A percentile compares a stretch with the other conserved stretches of the same genome.
phyloP scores from a whole-genome alignment of 2,329 filamentous ascomycete species.

The Penicillium corylophilum region DNA sequence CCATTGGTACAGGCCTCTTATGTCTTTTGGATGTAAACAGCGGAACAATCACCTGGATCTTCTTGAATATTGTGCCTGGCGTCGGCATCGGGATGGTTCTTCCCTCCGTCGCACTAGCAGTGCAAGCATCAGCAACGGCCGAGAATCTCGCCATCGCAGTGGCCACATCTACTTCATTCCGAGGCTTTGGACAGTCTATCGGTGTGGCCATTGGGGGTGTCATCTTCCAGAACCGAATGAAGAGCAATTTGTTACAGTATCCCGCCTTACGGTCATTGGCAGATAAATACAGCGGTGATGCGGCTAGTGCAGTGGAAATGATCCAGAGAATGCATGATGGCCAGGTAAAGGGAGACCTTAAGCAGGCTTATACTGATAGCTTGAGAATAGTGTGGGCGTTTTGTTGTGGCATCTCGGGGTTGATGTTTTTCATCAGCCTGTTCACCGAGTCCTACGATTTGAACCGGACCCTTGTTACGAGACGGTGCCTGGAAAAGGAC shows the following conservation, averaged over 20 bases:
- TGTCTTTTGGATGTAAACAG: conserved; percentile 39
- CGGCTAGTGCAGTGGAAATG: conserved; percentile 55
- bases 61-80: conserved; percentile 51
- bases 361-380: conserved; percentile 51
- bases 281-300: conserved; percentile 52
- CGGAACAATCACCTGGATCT: conserved; percentile 54
- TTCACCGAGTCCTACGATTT: conserved; percentile 48
- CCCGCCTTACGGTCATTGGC: conserved; percentile 48
- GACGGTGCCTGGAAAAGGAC: not conserved
- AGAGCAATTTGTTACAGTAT: conserved; percentile 47
- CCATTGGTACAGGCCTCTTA: conserved; percentile 55
- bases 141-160: conserved; percentile 59
- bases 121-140: conserved; percentile 59
- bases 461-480: not conserved
- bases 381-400: conserved; percentile 56
- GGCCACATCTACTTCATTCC: conserved; percentile 64
- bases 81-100: conserved; percentile 3
- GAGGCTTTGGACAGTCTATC: conserved; percentile 61
- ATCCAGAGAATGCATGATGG: conserved; percentile 51
- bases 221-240: conserved; percentile 59
- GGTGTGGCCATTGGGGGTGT: conserved; percentile 65
- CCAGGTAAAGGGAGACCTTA: conserved; percentile 40
- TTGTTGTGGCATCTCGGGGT: conserved; percentile 49
- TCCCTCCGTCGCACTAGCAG: conserved; percentile 58
- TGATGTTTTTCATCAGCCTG: conserved; percentile 51